These are phyloP conservation scores for Debaryomyces tyrocola DNA, from an alignment of 805 yeast species.

Conservation along the genomic window DNA sequence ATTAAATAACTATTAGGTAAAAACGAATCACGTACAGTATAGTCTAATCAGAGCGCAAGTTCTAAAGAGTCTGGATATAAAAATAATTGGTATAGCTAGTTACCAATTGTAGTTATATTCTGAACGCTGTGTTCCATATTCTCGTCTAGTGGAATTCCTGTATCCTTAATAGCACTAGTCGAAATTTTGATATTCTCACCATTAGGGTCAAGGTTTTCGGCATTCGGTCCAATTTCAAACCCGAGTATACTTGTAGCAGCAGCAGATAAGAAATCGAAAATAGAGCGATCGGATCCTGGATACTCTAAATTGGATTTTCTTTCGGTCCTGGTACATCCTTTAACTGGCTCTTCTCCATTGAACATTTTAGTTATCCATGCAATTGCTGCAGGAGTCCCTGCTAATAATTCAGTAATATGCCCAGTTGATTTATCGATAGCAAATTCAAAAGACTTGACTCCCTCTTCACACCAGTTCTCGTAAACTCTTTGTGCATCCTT, in stretches of 20 bases:
- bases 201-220: slow-evolving; percentile 28
- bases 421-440: slow-evolving; percentile 23
- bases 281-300: slow-evolving; percentile 43
- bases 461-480: slow-evolving; percentile 27
- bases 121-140: too few relatives aligned
- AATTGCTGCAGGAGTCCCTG: slow-evolving; percentile 20
- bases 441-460: slow-evolving; percentile 28
- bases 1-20: too few relatives aligned
- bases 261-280: slow-evolving; percentile 23
- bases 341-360: slow-evolving; percentile 42
- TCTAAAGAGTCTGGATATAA: too few relatives aligned
- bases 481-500: slow-evolving; percentile 20
- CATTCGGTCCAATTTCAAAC: slow-evolving; percentile 21
- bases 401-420: slow-evolving; percentile 21
- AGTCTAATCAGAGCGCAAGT: too few relatives aligned
- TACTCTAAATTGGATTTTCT: slow-evolving; percentile 46
- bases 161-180: too few relatives aligned
- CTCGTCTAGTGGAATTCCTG: too few relatives aligned
- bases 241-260: slow-evolving; percentile 16
- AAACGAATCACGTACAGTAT: too few relatives aligned
- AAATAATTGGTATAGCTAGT: too few relatives aligned
- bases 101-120: too few relatives aligned
- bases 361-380: slow-evolving; percentile 17
- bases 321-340: slow-evolving; percentile 54
- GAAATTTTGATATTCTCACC: slow-evolving; percentile 25